Evolutionary conservation across 208 protist species (phyloP), one percentile per base, ranked within the genome.

Genomic region (Trypanosoma lewisi): DNA sequence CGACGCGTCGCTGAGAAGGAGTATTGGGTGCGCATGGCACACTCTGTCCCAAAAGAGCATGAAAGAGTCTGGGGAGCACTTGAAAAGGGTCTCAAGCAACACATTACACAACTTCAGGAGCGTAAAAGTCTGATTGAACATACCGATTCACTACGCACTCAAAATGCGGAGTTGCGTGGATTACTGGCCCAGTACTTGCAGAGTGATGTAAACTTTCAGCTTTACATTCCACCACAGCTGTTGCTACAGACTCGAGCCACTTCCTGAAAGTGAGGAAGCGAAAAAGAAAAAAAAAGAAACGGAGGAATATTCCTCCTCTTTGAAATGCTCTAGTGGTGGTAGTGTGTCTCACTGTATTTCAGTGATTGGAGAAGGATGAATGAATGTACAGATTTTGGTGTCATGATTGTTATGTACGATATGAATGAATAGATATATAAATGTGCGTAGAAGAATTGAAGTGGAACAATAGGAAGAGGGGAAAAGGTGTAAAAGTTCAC

Each of bases 141-240:
- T 31, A 96, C 93, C 2, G 85, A 95, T 67, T 80, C 81, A 37
- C 73, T 98, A 6, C 83, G 89, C 12, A 69, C 74, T 33, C 95
- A 98, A 59, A 98, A 98, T 71, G 64, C 87, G 27, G 95, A 98
- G 78, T 87, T 98, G 28, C 75, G 86, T 47, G 66, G 68, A 8
- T 75, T 98, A 4, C 75, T 98, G 9, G 85, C 79, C 39, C 80
- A 97, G 70, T 98, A 98, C 73, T 73, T 98, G 63, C 39, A 81
- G 12, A 89, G 91, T 54, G 81, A 86, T 63, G 84, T 98, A 56
- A 98, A 98, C 69, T 93, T 95, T 51, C 79, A 98, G 60, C 77
- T 98, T 17, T 87, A 89, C 64, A 69, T 84, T 3, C 91, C 89
- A 8, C 91, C 96, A 12, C 55, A 82, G 17, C 65, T 96, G 17